Percentiles rank a stretch among this genome's conserved stretches.
Conservation (phyloP, 225 moss, liverwort and hornwort species). For the Ulota crispa region DNA sequence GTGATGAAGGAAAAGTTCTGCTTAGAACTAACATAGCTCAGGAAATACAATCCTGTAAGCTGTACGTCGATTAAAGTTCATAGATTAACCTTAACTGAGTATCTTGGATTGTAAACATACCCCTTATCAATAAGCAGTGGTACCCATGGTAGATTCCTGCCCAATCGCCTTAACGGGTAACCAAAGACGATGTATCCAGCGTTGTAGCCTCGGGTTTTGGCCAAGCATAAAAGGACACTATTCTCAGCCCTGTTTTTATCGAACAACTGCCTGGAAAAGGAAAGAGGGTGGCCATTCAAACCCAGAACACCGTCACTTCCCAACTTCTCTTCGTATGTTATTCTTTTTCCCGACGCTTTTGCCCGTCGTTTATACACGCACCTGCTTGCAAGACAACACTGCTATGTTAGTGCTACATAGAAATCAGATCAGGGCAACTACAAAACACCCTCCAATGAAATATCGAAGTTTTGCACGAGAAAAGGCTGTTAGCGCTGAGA, state of each 20-base stretch:
- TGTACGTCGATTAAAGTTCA: not conserved
- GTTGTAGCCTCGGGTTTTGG: conserved; percentile 15
- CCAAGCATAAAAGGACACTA: conserved; percentile 37
- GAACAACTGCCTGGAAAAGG: conserved; percentile 37
- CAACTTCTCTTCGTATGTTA: not conserved
- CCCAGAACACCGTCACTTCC: conserved; percentile 48
- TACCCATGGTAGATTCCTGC: conserved; percentile 24
- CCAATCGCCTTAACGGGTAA: conserved; percentile 27
- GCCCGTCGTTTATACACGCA: conserved; percentile 35
- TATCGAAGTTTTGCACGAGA: not conserved
- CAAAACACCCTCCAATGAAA: not conserved
- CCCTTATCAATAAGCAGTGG: conserved; percentile 22
- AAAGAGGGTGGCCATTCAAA: conserved; percentile 36
- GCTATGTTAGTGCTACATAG: not conserved
- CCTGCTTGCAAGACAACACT: conserved; percentile 3
- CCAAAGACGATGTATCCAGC: conserved; percentile 48
- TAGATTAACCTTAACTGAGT: not conserved
- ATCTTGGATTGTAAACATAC: conserved; percentile 13
- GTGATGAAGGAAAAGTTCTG: not conserved
- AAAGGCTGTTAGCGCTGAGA: not conserved
- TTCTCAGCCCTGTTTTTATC: conserved; percentile 25
- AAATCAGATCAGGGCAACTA: not conserved
- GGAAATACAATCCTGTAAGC: not conserved
- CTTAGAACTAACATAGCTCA: not conserved
- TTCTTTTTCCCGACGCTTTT: conserved; percentile 14